phyloP scores from a whole-genome alignment of 495 filamentous ascomycete species.

The Hypoxylon fragiforme region DNA sequence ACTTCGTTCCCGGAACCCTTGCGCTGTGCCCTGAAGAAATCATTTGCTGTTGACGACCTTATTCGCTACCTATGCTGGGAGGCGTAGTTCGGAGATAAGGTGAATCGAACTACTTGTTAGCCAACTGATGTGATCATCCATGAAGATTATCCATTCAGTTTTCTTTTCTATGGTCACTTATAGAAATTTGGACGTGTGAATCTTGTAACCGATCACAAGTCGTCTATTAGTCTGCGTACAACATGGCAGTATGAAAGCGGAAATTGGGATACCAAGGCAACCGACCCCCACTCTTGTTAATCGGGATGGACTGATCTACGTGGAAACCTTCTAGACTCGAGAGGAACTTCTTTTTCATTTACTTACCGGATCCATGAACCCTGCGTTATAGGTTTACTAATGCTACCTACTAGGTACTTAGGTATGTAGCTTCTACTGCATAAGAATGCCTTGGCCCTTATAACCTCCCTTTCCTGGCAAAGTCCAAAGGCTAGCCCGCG shows the following conservation, averaged over 20 bases:
- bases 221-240: too few species aligned
- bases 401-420: too few species aligned
- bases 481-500: conserved; percentile 4
- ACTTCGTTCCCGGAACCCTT: background rate
- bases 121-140: background rate
- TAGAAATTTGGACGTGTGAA: too few species aligned
- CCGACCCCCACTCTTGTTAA: conserved; percentile 21
- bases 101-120: background rate
- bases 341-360: conserved; percentile 6
- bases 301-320: conserved; percentile 15
- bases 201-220: too few species aligned
- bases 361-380: conserved; percentile 4
- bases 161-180: background rate
- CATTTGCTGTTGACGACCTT: conserved; percentile 5
- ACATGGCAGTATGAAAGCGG: too few species aligned
- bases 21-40: background rate
- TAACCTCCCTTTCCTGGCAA: conserved; percentile 14
- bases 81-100: too few species aligned
- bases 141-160: too few species aligned
- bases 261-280: conserved; percentile 7
- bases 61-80: too few species aligned
- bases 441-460: background rate
- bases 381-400: conserved; percentile 9
- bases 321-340: conserved; percentile 24
- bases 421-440: conserved; percentile 7